Evolutionary conservation across 116 monocot species (phyloP).

Genomic region (Phalaenopsis hybrid): DNA sequence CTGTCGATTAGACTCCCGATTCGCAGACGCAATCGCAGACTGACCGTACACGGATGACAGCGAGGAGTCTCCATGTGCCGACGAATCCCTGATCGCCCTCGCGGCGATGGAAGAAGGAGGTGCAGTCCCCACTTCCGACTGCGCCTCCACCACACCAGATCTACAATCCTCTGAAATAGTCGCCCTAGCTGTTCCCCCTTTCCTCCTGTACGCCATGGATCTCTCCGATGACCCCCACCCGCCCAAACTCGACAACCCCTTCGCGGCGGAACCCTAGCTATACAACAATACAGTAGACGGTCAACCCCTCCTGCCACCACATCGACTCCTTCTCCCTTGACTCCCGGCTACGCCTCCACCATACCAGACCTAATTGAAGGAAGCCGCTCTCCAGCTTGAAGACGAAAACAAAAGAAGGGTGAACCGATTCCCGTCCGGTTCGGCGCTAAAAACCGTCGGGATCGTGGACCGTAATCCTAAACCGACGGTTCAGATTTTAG

Average conservation of each 20-base stretch:
- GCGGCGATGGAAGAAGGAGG: slow-evolving; percentile 59
- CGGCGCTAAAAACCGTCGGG: background rate
- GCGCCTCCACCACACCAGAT: slow-evolving; percentile 13
- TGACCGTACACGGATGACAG: slow-evolving; percentile 71
- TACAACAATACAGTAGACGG: background rate
- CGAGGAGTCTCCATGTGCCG: slow-evolving; percentile 67
- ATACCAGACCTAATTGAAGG: background rate
- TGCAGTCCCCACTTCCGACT: background rate
- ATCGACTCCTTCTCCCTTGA: background rate
- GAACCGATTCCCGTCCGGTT: background rate
- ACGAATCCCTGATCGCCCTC: slow-evolving; percentile 80
- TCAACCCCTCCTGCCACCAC: background rate
- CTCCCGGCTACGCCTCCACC: background rate
- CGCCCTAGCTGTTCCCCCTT: slow-evolving; percentile 21
- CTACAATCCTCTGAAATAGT: slow-evolving; percentile 43
- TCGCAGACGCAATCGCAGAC: slow-evolving; percentile 26
- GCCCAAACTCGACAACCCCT: background rate
- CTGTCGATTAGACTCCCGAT: slow-evolving; percentile 15
- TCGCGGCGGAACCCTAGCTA: no score
- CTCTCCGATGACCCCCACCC: background rate
- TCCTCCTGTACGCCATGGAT: slow-evolving; percentile 58
- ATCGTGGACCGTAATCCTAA: background rate
- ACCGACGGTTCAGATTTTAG: background rate
- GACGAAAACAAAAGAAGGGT: background rate
- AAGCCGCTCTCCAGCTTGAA: background rate